Conservation (phyloP, 2,329 filamentous ascomycete species). For the Fusarium sp. region DNA sequence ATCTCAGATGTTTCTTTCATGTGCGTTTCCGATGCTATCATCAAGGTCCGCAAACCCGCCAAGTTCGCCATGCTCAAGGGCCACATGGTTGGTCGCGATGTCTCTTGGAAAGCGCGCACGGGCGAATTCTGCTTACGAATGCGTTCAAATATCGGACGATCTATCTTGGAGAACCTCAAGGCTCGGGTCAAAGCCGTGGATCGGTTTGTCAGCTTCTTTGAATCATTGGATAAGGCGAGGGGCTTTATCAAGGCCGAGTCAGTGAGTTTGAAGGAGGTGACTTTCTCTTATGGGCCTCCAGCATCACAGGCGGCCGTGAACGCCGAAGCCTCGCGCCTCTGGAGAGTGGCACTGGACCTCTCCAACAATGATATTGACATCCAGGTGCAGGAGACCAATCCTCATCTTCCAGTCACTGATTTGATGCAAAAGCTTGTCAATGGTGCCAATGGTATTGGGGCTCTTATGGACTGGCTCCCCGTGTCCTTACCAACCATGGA, state of each 20-base stretch:
- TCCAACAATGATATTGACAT: slow-evolving; percentile 63
- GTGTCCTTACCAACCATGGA: slow-evolving; percentile 71
- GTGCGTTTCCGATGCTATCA: slow-evolving; percentile 60
- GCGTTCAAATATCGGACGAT: slow-evolving; percentile 63
- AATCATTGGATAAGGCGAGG: slow-evolving; percentile 66
- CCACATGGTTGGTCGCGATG: slow-evolving; percentile 63
- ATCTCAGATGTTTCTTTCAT: slow-evolving; percentile 40
- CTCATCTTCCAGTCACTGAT: slow-evolving; percentile 70
- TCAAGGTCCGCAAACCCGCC: slow-evolving; percentile 60
- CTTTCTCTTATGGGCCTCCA: slow-evolving; percentile 70
- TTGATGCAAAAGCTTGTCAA: slow-evolving; percentile 67
- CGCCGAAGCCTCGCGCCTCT: slow-evolving; percentile 41
- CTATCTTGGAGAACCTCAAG: slow-evolving; percentile 66
- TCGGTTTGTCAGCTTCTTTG: slow-evolving; percentile 74
- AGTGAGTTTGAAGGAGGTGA: slow-evolving; percentile 68
- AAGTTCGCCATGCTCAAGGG: slow-evolving; percentile 64
- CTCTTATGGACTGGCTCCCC: slow-evolving; percentile 62
- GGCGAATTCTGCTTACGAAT: slow-evolving; percentile 72
- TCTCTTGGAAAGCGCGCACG: slow-evolving; percentile 65
- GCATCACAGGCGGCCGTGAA: background rate
- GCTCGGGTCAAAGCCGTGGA: slow-evolving; percentile 72
- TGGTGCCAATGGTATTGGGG: slow-evolving; percentile 59
- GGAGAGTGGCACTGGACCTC: slow-evolving; percentile 68
- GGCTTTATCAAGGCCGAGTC: slow-evolving; percentile 64
- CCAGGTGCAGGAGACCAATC: slow-evolving; percentile 67